phyloP scores from a whole-genome alignment of 768 basidiomycete genomes.

The Lactarius pseudohatsudake region DNA sequence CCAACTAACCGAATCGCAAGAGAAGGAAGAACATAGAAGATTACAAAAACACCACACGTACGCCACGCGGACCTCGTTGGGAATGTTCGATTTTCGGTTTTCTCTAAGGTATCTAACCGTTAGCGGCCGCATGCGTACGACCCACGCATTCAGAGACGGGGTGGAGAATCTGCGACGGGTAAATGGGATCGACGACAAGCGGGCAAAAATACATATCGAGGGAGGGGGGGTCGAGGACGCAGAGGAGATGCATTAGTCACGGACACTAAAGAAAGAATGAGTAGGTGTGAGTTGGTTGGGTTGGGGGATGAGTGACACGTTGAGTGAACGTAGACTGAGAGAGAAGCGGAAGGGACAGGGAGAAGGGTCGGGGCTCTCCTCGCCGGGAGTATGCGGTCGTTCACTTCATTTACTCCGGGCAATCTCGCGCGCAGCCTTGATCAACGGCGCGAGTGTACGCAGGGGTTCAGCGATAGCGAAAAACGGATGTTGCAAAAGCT shows the following conservation, averaged over 20 bases:
- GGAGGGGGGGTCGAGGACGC: background rate
- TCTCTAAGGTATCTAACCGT: constrained; percentile 27
- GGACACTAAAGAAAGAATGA: constrained; percentile 10
- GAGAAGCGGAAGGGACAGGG: background rate
- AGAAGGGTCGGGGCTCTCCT: background rate
- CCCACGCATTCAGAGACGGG: constrained; percentile 12
- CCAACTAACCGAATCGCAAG: constrained; percentile 16
- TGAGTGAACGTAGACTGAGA: constrained; percentile 18
- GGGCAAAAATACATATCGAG: constrained; percentile 22
- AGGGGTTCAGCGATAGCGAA: constrained; percentile 87
- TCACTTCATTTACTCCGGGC: constrained; percentile 45
- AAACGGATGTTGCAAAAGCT: constrained; percentile 84
- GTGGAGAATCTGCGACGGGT: constrained; percentile 1
- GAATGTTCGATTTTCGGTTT: constrained; percentile 17
- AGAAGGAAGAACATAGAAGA: constrained; percentile 12
- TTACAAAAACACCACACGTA: constrained; percentile 17
- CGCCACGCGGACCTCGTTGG: constrained; percentile 10
- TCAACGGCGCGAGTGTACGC: constrained; percentile 80
- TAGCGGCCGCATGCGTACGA: constrained; percentile 9
- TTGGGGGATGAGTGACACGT: constrained; percentile 19
- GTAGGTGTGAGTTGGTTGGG: constrained; percentile 20
- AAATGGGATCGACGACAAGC: background rate
- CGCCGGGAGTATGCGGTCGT: background rate
- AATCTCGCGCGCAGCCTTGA: constrained; percentile 89
- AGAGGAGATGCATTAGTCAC: constrained; percentile 19